Conservation (phyloP, 2,329 filamentous ascomycete genomes). For the Pseudodiploospora longispora region DNA sequence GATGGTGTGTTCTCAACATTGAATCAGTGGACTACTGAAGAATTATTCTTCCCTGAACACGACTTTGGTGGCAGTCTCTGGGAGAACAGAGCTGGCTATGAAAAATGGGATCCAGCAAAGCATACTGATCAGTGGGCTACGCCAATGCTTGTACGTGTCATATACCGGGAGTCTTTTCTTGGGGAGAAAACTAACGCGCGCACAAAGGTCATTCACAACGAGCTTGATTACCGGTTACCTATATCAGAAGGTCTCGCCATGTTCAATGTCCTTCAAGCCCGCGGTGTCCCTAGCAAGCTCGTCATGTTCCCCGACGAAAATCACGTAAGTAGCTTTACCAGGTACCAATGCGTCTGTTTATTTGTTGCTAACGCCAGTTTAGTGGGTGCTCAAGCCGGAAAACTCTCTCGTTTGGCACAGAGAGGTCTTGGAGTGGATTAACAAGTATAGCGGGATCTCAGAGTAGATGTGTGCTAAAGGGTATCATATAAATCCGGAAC, state of each 20-base stretch:
- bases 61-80: slow-evolving; percentile 57
- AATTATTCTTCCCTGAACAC: slow-evolving; percentile 63
- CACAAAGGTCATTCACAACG: slow-evolving; percentile 63
- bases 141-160: slow-evolving; percentile 61
- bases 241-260: slow-evolving; percentile 77
- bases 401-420: slow-evolving; percentile 87
- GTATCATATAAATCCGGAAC: no score
- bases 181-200: slow-evolving; percentile 6
- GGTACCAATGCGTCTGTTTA: no score
- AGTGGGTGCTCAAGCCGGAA: slow-evolving; percentile 85
- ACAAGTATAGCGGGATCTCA: slow-evolving; percentile 47
- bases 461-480: slow-evolving; percentile 9
- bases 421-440: slow-evolving; percentile 73
- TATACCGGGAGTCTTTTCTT: background rate
- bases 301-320: slow-evolving; percentile 73
- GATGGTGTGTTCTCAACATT: slow-evolving; percentile 75
- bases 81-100: slow-evolving; percentile 56
- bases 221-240: slow-evolving; percentile 80
- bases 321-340: slow-evolving; percentile 29
- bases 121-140: slow-evolving; percentile 68
- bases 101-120: slow-evolving; percentile 61
- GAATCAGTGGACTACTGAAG: slow-evolving; percentile 56
- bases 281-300: slow-evolving; percentile 67
- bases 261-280: slow-evolving; percentile 77
- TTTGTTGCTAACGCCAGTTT: slow-evolving; percentile 1